Evolutionary conservation across 305 asterid genomes (phyloP).

Genomic region (Solanum hybrid): DNA sequence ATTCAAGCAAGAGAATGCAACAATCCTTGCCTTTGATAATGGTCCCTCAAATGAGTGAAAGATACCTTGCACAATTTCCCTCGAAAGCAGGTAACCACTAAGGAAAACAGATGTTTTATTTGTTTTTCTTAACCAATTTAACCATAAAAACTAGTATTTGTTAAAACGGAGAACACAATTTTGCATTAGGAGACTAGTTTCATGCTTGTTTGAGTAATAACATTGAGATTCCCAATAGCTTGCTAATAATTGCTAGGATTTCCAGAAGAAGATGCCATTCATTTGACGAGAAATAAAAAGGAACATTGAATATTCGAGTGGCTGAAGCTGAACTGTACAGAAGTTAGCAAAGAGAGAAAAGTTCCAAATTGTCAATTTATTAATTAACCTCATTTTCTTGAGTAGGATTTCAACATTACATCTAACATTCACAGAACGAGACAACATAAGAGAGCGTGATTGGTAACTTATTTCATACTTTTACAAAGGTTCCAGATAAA

Average conservation of each 20-base stretch:
- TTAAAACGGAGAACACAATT: not conserved
- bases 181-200: not conserved
- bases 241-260: not conserved
- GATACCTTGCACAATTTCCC: not conserved
- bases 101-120: not conserved
- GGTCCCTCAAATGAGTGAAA: not conserved
- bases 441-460: not conserved
- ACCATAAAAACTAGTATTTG: not conserved
- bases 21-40: not conserved
- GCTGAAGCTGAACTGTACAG: not conserved
- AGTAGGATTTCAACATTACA: not conserved
- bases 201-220: not conserved
- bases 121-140: not conserved
- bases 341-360: not conserved
- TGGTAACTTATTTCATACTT: not conserved
- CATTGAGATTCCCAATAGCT: not conserved
- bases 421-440: not conserved
- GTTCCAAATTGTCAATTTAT: not conserved
- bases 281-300: not conserved
- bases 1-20: conserved; percentile 5
- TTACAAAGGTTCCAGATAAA: not conserved
- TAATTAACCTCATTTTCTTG: not conserved
- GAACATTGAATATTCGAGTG: not conserved
- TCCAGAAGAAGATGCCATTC: not conserved
- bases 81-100: not conserved